Evolutionary conservation across 2,329 filamentous ascomycete species (phyloP).

Genomic region (Aspergillus felis): DNA sequence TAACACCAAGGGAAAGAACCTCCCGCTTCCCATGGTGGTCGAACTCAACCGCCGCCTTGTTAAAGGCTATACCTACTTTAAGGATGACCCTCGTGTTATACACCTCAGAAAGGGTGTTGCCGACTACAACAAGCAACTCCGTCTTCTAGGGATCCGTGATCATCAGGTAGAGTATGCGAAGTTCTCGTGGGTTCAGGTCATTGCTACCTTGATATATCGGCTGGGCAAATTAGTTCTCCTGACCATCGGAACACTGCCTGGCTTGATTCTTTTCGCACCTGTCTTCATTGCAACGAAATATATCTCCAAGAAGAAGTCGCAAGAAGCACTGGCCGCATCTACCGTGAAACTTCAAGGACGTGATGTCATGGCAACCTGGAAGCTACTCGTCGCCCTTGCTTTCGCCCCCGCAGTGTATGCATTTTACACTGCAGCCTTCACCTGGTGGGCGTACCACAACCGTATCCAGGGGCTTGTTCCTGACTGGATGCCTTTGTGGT

Average conservation of each 20-base stretch:
- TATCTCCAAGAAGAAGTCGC: slow-evolving; percentile 77
- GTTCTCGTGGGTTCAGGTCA: slow-evolving; percentile 71
- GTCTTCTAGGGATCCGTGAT: slow-evolving; percentile 81
- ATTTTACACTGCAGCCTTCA: slow-evolving; percentile 71
- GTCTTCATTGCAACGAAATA: slow-evolving; percentile 81
- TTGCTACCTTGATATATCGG: slow-evolving; percentile 74
- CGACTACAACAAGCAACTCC: slow-evolving; percentile 81
- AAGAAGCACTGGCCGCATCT: slow-evolving; percentile 77
- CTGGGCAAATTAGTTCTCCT: slow-evolving; percentile 73
- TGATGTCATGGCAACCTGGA: slow-evolving; percentile 93
- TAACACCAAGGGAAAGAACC: slow-evolving; percentile 88
- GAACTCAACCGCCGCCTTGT: slow-evolving; percentile 90
- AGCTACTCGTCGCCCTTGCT: slow-evolving; percentile 80
- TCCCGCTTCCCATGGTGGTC: slow-evolving; percentile 86
- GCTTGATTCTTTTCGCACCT: slow-evolving; percentile 79
- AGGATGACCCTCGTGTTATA: slow-evolving; percentile 80
- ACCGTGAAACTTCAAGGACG: slow-evolving; percentile 83
- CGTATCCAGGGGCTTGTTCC: slow-evolving; percentile 79
- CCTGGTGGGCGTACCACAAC: slow-evolving; percentile 75
- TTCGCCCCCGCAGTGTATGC: slow-evolving; percentile 79
- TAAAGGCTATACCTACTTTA: slow-evolving; percentile 87
- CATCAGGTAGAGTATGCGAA: slow-evolving; percentile 92
- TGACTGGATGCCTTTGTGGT: slow-evolving; percentile 73
- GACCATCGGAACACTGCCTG: slow-evolving; percentile 76
- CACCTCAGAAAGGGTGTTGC: slow-evolving; percentile 70